Evolutionary conservation across 148 eudicot genomes (phyloP).

Genomic region (Persicaria tinctoria): DNA sequence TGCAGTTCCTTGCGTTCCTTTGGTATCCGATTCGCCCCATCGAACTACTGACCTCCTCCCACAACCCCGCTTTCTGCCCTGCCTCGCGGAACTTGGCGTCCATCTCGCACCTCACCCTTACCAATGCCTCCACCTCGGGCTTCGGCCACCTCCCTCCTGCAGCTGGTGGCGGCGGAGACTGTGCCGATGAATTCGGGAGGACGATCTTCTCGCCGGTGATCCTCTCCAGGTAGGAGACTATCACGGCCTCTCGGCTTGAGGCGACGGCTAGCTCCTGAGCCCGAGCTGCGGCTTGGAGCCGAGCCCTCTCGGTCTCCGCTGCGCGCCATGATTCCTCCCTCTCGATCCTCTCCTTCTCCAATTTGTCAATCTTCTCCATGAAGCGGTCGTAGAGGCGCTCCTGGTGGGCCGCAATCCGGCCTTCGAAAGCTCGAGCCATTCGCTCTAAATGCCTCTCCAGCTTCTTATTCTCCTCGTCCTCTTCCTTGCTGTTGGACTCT

Average conservation of each 20-base stretch:
- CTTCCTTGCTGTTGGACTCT: neutral
- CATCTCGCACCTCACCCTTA: neutral
- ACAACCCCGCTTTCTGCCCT: neutral
- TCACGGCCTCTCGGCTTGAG: conserved; percentile 7
- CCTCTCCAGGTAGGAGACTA: neutral
- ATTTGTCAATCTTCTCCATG: conserved; percentile 6
- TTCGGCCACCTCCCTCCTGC: neutral
- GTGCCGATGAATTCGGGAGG: neutral
- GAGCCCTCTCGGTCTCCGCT: conserved; percentile 1
- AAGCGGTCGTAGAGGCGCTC: conserved; percentile 2
- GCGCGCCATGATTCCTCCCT: conserved; percentile 1
- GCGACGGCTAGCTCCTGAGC: conserved; percentile 8
- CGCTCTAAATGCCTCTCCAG: neutral
- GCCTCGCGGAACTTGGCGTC: neutral
- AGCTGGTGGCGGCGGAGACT: too few relatives aligned
- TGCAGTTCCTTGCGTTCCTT: conserved; percentile 2
- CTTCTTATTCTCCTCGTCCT: neutral
- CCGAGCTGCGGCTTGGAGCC: neutral
- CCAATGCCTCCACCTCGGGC: neutral
- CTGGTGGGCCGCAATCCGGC: neutral
- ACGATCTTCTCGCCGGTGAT: neutral
- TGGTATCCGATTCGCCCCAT: neutral
- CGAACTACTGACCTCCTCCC: conserved; percentile 3
- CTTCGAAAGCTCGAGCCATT: neutral
- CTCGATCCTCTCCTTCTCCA: neutral